Base-by-base conservation (phyloP, 257 asterid species). In the Solanum bukasovii region DNA sequence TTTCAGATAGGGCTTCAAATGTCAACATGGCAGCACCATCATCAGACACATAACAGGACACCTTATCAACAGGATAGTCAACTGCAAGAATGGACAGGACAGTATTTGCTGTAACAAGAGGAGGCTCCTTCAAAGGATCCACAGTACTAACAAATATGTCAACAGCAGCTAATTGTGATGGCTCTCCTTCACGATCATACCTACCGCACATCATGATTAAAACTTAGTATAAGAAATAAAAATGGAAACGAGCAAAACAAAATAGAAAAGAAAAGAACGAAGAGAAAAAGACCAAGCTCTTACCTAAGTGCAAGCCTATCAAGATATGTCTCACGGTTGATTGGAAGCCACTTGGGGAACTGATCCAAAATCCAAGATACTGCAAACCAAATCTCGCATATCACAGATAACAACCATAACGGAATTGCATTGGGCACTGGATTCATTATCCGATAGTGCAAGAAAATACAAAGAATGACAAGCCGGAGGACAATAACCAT, bases 111-210 rank as follows among this genome's bases (percentile, higher is more conserved):
- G 99, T 96, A 86, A 96, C 98, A 89, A 96, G 96, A 74, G 99
- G 98, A 79, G 99, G 98, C 92, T 97, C 99, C 96, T 96, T 97
- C 74, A 94, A 88, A 89, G 99, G 99, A 90, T 96, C 99, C 11
- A 97, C 99, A 87, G 98, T 96, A 94, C 99, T 97, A 93, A 97
- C 99, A 95, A 97, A 97, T 87, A 96, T 96, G 94, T 97, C 99
- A 87, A 97, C 99, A 93, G 99, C 99, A 91, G 99, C 99, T 89
- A 97, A 91, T 88, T 97, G 99, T 81, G 99, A 96, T 89, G 98
- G 95, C 92, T 97, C 99, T 88, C 99, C 99, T 91, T 97, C 99
- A 72, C 97, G 94, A 68, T 97, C 99, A 88, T 97, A 97, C 91
- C 99, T 97, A 95, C 90, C 75, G 35, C 83, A 87, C 72, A 89